Base-by-base conservation (phyloP, 2,329 filamentous ascomycete genomes). In the Clonostachys byssicola region DNA sequence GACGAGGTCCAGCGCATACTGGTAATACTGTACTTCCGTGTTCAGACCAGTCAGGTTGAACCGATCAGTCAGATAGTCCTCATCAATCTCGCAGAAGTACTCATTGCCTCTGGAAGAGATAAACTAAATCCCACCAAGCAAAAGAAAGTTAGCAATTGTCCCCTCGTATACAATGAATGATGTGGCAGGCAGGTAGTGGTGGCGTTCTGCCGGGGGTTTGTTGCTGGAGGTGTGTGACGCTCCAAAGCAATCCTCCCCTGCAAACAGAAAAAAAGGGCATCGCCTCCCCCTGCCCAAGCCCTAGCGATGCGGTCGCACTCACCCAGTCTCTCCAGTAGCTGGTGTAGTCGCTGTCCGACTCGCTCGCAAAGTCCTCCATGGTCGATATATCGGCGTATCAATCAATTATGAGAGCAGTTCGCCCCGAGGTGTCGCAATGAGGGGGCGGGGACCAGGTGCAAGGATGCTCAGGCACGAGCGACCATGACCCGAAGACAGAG, bases 241-340 rank as follows among this genome's bases (percentile, higher is more conserved):
- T 10, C 12, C 17, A 42, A 17, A 23, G 38, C 12, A 40, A n/a
- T 40, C 14, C 9, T n/a, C 17, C 18, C 17, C 12, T 13, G 23
- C 16, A 42, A 30, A 33, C 18, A 30, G 13, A n/a, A 14, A 30
- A 34, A 33, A 43, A 16, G 12, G 30, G 42, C 13, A 43, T n/a
- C 13, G 6, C 18, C 30, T 12, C 20, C 17, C 23, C 23, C 9
- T 30, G 23, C 23, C 23, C 10, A 9, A 30, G 23, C 23, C n/a
- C 16, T 30, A n/a, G 17, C 16, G 12, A 23, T 12, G 16, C 12
- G 12, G 17, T 13, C 16, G 23, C n/a, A 85, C 89, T 74, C 77
- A 97, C 94, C 94, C 94, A 99, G 73, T 99, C 94, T 67, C 92
- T 80, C 94, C 94, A 99, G 70, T 97, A 99, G 71, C 91, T 97